Evolutionary conservation across 1,139 yeast species (phyloP).

Genomic region (Pneumocystis jirovecii): DNA sequence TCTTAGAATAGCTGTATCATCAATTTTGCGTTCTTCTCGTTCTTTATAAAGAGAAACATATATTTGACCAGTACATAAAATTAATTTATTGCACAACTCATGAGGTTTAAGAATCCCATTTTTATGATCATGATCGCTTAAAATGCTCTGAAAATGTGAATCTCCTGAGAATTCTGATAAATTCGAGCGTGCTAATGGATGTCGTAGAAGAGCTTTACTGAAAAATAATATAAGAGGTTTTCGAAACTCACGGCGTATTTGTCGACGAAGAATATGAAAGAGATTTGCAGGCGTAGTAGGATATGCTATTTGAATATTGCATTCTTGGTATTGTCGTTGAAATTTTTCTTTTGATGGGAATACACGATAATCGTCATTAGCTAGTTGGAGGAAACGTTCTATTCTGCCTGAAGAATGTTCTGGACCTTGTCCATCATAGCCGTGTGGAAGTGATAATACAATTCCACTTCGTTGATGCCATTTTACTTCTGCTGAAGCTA

Average conservation of each 20-base stretch:
- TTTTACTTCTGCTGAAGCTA: conserved; percentile 93
- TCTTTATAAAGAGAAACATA: conserved; percentile 81
- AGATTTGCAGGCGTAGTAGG: conserved; percentile 96
- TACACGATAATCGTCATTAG: conserved; percentile 87
- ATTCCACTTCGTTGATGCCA: conserved; percentile 99
- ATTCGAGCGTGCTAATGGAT: conserved; percentile 86
- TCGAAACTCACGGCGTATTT: conserved; percentile 98
- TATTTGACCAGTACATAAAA: conserved; percentile 84
- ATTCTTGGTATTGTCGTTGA: conserved; percentile 96
- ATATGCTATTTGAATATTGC: conserved; percentile 94
- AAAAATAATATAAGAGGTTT: conserved; percentile 71
- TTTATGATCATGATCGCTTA: conserved; percentile 67
- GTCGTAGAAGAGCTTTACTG: conserved; percentile 90
- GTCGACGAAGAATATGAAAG: conserved; percentile 96
- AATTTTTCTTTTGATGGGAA: conserved; percentile 85
- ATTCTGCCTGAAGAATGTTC: conserved; percentile 98
- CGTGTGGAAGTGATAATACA: conserved; percentile 92
- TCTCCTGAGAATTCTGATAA: conserved; percentile 80
- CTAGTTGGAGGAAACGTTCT: conserved; percentile 89
- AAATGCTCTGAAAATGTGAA: conserved; percentile 86
- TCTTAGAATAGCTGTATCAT: conserved; percentile 73
- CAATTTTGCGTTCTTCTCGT: conserved; percentile 62
- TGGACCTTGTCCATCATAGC: conserved; percentile 99
- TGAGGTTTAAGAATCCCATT: conserved; percentile 54
- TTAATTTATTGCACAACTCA: conserved; percentile 78